Percentiles rank a stretch among this genome's conserved stretches.
Conservation (phyloP, 1,139 yeast genomes). For the Kodamaea alishanica region DNA sequence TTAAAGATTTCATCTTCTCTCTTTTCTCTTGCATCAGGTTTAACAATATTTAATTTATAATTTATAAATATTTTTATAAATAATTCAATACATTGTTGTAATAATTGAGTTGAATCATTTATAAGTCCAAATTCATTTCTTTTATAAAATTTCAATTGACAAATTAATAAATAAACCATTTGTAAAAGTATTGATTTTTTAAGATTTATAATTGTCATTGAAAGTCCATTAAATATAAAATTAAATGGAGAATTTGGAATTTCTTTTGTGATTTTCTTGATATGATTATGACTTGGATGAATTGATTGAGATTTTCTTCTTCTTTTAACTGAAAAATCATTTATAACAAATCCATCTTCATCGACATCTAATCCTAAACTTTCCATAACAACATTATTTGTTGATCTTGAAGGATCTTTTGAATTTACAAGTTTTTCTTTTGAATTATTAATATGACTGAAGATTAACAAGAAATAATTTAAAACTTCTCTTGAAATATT, state of each 20-base stretch:
- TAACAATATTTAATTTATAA: conserved; percentile 23
- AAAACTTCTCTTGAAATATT: conserved; percentile 40
- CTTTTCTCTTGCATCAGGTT: conserved; percentile 18
- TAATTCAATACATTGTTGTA: conserved; percentile 32
- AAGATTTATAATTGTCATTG: conserved; percentile 44
- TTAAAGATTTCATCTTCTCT: conserved; percentile 39
- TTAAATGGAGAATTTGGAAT: conserved; percentile 45
- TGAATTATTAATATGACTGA: conserved; percentile 25
- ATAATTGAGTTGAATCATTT: conserved; percentile 23
- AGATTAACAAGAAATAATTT: conserved; percentile 37
- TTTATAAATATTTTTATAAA: conserved; percentile 41
- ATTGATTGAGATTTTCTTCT: conserved; percentile 18
- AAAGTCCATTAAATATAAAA: conserved; percentile 42
- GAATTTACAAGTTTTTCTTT: conserved; percentile 11
- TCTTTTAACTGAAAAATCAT: conserved; percentile 44
- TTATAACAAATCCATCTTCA: conserved; percentile 48
- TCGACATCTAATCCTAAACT: conserved; percentile 26
- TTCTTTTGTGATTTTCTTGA: conserved; percentile 17
- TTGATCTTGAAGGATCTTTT: conserved; percentile 2
- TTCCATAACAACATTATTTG: conserved; percentile 15
- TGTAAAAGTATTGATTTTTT: conserved; percentile 44
- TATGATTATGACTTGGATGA: conserved; percentile 8
- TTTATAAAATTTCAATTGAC: conserved; percentile 37
- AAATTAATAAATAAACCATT: conserved; percentile 42
- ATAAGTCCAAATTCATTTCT: conserved; percentile 18